Conservation (phyloP, 2,329 filamentous ascomycete species). For the Periconia digitata region DNA sequence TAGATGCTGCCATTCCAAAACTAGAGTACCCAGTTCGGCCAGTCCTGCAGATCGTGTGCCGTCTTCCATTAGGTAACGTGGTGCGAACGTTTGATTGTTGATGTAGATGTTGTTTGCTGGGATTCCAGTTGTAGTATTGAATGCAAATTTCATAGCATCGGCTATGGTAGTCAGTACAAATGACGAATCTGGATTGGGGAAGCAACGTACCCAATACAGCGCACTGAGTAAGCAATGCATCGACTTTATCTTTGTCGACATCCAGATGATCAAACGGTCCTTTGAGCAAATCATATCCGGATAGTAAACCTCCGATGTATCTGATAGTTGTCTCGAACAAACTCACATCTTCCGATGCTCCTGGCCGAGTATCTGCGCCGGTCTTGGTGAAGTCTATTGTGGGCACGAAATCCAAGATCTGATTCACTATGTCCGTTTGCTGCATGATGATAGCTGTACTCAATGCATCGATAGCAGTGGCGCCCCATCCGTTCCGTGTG, state of each 20-base stretch:
- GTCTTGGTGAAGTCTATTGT: constrained; percentile 55
- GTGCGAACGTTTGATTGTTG: constrained; percentile 50
- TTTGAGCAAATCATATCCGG: constrained; percentile 50
- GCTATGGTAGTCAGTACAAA: too few species aligned
- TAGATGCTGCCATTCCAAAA: constrained; percentile 78
- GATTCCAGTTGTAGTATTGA: constrained; percentile 70
- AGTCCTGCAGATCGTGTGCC: constrained; percentile 60
- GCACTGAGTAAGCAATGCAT: constrained; percentile 65
- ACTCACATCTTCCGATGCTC: constrained; percentile 36
- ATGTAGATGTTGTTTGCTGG: constrained; percentile 69
- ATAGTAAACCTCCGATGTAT: constrained; percentile 29
- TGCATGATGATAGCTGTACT: constrained; percentile 65
- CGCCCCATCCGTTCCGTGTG: constrained; percentile 46
- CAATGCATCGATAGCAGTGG: constrained; percentile 56
- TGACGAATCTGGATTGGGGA: too few species aligned
- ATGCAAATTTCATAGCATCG: constrained; percentile 71
- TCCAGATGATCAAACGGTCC: constrained; percentile 60
- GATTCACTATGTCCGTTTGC: constrained; percentile 55
- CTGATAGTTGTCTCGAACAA: constrained; percentile 35
- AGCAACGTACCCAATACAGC: too few species aligned
- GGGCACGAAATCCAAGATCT: constrained; percentile 54
- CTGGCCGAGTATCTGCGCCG: background rate
- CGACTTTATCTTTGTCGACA: constrained; percentile 49
- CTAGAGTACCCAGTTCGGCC: constrained; percentile 72
- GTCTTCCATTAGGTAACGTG: constrained; percentile 40